Evolutionary conservation across 192 early-diverging fungal species (phyloP).

Genomic region (Mortierella hygrophila): DNA sequence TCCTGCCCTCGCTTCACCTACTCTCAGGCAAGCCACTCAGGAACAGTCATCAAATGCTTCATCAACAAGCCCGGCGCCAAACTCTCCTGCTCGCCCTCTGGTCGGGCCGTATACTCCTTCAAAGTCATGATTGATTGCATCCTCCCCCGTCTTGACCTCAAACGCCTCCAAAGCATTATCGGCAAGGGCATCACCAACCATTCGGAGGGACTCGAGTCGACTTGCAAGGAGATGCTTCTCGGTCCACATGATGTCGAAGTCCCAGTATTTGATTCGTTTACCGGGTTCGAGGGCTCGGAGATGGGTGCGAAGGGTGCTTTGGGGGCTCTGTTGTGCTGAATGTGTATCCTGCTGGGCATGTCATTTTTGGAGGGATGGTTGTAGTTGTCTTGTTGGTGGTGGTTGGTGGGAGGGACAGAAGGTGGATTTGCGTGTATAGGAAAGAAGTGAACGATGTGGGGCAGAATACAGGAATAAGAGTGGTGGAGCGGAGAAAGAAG

Average conservation of each 20-base stretch:
- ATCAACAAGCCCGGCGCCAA: conserved; percentile 1
- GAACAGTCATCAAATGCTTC: conserved; percentile 24
- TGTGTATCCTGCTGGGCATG: conserved; percentile 3
- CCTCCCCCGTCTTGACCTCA: conserved; percentile 7
- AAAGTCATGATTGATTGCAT: neutral
- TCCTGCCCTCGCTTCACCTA: conserved; percentile 21
- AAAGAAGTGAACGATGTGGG: neutral
- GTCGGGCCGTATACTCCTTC: neutral
- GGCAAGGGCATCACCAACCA: conserved; percentile 18
- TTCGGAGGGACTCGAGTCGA: conserved; percentile 17
- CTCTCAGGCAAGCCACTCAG: conserved; percentile 25
- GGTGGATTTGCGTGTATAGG: neutral
- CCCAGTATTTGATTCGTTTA: neutral
- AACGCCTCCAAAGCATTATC: conserved; percentile 8
- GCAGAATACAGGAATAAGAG: too few species aligned
- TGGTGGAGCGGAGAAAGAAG: too few species aligned
- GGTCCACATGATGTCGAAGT: conserved; percentile 17
- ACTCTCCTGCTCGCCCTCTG: neutral
- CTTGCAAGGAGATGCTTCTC: conserved; percentile 12
- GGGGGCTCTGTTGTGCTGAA: neutral
- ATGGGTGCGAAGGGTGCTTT: neutral
- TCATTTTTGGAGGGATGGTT: neutral
- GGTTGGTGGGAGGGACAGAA: neutral
- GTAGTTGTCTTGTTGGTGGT: neutral
- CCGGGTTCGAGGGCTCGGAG: conserved; percentile 14